Evolutionary conservation across 2,329 filamentous ascomycete species (phyloP), one percentile per base, ranked within the genome.

Genomic region (Fusarium nurragi): DNA sequence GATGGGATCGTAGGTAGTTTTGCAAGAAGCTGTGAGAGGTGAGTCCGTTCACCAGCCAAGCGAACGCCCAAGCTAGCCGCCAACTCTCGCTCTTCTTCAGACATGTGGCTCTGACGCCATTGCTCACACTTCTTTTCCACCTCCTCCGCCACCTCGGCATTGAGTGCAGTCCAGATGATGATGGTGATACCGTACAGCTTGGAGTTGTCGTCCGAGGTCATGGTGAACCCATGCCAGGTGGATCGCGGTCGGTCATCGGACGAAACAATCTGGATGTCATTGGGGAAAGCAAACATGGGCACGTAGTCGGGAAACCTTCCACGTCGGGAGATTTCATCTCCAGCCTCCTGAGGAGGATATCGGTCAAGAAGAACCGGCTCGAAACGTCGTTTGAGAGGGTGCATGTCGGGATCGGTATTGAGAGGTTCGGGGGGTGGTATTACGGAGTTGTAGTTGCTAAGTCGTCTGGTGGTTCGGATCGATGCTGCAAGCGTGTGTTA

Each of bases 211-310:
- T 92, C 91, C 21, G 90, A 91, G 3, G 95, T 99, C 95, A 99
- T 98, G 63, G 93, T 94, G 74, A 99, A 99, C 45, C 95, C 95
- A 78, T 99, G 95, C 95, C 95, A 99, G 22, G 94, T 97, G n/a
- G 95, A 94, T 62, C 93, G 86, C 1, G 95, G 95, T 62, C 94
- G 86, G 75, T 97, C 93, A 73, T 99, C 95, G 2, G 94, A 94
- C 2, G 95, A 97, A 11, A 98, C 92, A 49, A 99, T 95, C 65
- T 93, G 93, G 70, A 99, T 95, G 76, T 99, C 95, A 77, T 98
- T 97, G 41, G 95, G 95, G 72, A 98, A 99, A 51, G 95, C 94
- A 77, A 99, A 99, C 95, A 99, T 98, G 54, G 95, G 95, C 18
- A 99, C 93, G 73, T 97, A 99, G 75, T 99, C 95, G 1, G 95